Percentiles rank a stretch among this genome's conserved stretches.
These are phyloP conservation scores for Colletotrichum shisoi DNA, from an alignment of 2,329 filamentous ascomycete species.

Conservation along the genomic window DNA sequence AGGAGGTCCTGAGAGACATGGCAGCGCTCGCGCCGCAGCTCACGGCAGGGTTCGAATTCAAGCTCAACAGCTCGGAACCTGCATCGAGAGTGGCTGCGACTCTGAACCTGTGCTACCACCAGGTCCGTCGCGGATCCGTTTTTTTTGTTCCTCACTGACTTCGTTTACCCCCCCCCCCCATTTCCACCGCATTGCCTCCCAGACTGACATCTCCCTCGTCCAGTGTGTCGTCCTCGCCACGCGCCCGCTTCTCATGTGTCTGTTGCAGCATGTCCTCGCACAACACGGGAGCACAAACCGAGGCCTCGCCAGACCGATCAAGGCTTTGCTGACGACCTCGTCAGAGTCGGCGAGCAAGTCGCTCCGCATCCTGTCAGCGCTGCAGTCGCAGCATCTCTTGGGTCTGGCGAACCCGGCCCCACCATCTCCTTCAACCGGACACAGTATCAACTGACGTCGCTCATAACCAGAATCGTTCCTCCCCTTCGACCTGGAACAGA, in stretches of 20 bases:
- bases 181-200: no score
- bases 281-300: constrained; percentile 15
- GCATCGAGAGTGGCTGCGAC: constrained; percentile 22
- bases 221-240: constrained; percentile 24
- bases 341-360: constrained; percentile 28
- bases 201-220: not conserved
- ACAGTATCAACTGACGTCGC: not conserved
- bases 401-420: not conserved
- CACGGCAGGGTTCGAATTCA: constrained; percentile 26
- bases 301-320: constrained; percentile 18
- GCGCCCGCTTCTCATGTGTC: constrained; percentile 17
- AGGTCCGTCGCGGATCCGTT: not conserved
- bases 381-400: constrained; percentile 18
- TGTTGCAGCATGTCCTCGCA: constrained; percentile 18
- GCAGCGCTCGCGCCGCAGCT: constrained; percentile 12
- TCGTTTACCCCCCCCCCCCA: rapidly evolving
- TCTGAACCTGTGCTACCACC: constrained; percentile 28
- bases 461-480: constrained; percentile 1
- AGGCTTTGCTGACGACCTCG: constrained; percentile 18
- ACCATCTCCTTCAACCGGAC: not conserved
- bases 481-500: constrained; percentile 28
- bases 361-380: constrained; percentile 13
- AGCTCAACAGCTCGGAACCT: constrained; percentile 20
- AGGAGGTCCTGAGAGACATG: constrained; percentile 20
- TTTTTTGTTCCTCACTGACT: no score